phyloP scores from a whole-genome alignment of 441 rosid species.

The Adansonia rubrostipa region DNA sequence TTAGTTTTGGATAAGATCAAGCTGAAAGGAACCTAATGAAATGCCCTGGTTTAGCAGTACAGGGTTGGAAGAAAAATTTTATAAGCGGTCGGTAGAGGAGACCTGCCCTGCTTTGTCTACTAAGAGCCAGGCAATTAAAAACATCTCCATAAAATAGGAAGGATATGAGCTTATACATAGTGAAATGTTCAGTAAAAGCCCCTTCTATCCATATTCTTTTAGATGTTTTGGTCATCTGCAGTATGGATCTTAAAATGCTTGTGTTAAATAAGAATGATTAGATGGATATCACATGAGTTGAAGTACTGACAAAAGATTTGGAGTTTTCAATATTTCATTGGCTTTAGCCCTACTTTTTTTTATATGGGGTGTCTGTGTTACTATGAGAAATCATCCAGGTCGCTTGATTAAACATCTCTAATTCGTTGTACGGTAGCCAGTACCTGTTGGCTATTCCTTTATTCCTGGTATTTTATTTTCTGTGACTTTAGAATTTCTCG shows the following conservation, averaged over 20 bases:
- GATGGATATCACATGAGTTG: neutral
- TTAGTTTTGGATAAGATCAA: conserved; percentile 1
- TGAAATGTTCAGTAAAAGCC: neutral
- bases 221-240: neutral
- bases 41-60: neutral
- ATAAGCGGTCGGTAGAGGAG: neutral
- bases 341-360: neutral
- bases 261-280: neutral
- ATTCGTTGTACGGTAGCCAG: conserved; percentile 4
- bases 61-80: neutral
- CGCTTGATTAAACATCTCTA: neutral
- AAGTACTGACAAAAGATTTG: neutral
- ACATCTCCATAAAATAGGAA: neutral
- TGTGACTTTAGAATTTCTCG: neutral
- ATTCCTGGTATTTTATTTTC: neutral
- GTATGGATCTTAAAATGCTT: conserved; percentile 4
- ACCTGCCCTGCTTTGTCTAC: neutral
- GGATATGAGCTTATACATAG: neutral
- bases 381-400: neutral
- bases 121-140: neutral
- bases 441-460: conserved; percentile 3
- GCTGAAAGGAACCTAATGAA: neutral
- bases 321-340: neutral
- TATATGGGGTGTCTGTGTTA: neutral
- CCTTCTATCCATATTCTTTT: neutral